Evolutionary conservation across 768 basidiomycete species (phyloP), one percentile per base, ranked within the genome.

Genomic region (Dacryopinax spathularia): DNA sequence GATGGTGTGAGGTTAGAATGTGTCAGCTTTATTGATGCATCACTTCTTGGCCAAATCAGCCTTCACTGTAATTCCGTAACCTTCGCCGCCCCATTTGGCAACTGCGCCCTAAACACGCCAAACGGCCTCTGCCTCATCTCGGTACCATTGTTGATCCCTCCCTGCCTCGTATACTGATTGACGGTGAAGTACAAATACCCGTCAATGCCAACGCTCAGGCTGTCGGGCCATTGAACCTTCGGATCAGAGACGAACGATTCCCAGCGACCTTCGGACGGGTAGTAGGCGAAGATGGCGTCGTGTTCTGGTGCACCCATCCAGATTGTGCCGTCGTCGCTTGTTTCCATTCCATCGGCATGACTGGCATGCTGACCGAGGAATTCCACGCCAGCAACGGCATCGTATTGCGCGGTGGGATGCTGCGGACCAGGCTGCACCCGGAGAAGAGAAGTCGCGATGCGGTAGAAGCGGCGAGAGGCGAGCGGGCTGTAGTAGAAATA

Each of bases 401-500:
- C 33, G 27, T 34, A 36, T 7, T n/a, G n/a, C 7, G 60, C 60
- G 34, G n/a, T 36, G 10, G 60, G 60, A n/a, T 60, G 20, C 33
- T 7, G 34, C 10, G 33, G 25, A 29, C 29, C 12, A n/a, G 60
- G 60, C 13, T n/a, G 60, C 18, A 36, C 34, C 3, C 60, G 31
- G 33, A 60, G 33, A 22, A 34, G 60, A 29, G 33, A 16, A 10
- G 60, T 60, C 16, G 60, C n/a, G 31, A 60, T 27, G 33, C 60
- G 60, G 34, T 60, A 60, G 20, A 60, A 34, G 6, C 34, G 3
- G 10, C 60, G n/a, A 27, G 33, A 34, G 34, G 33, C 29, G 31
- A 60, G 33, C 3, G 60, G 60, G n/a, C n/a, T 34, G 60, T 60
- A 60, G 34, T 60, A 60, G 29, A 60, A 33, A 33, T 60, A 60